These are phyloP conservation scores for Trametes sp. DNA, from an alignment of 1,284 basidiomycete genomes.

Conservation along the genomic window DNA sequence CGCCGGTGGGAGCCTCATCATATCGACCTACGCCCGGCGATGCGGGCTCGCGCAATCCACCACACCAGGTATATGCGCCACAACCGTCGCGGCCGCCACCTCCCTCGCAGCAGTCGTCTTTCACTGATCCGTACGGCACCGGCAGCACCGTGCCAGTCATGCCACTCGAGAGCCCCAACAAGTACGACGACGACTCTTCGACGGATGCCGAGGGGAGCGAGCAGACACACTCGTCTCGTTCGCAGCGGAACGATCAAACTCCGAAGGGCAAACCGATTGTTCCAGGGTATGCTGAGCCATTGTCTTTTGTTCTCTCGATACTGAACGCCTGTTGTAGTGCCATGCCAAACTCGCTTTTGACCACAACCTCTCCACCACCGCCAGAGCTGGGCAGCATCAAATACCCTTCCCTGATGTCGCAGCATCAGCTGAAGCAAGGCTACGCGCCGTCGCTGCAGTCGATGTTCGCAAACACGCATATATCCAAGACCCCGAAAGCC, in stretches of 20 bases:
- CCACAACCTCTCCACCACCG: slow-evolving; percentile 67
- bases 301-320: slow-evolving; percentile 30
- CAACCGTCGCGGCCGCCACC: slow-evolving; percentile 37
- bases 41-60: slow-evolving; percentile 9
- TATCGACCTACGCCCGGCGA: slow-evolving; percentile 28
- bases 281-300: slow-evolving; percentile 34
- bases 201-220: slow-evolving; percentile 41
- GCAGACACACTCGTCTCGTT: slow-evolving; percentile 25
- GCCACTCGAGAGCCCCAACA: slow-evolving; percentile 54
- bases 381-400: slow-evolving; percentile 50
- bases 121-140: slow-evolving; percentile 36
- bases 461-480: slow-evolving; percentile 51
- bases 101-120: slow-evolving; percentile 20
- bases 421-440: slow-evolving; percentile 73
- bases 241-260: slow-evolving; percentile 33
- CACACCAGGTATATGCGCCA: slow-evolving; percentile 34
- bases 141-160: slow-evolving; percentile 43
- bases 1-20: slow-evolving; percentile 27
- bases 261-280: slow-evolving; percentile 33
- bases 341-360: slow-evolving; percentile 55
- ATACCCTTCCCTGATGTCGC: slow-evolving; percentile 72
- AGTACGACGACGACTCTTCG: slow-evolving; percentile 44
- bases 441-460: slow-evolving; percentile 67
- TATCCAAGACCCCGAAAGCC: slow-evolving; percentile 28
- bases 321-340: slow-evolving; percentile 23